Evolutionary conservation across 768 basidiomycete genomes (phyloP).

Genomic region (Brasilioporus rufonigricans): DNA sequence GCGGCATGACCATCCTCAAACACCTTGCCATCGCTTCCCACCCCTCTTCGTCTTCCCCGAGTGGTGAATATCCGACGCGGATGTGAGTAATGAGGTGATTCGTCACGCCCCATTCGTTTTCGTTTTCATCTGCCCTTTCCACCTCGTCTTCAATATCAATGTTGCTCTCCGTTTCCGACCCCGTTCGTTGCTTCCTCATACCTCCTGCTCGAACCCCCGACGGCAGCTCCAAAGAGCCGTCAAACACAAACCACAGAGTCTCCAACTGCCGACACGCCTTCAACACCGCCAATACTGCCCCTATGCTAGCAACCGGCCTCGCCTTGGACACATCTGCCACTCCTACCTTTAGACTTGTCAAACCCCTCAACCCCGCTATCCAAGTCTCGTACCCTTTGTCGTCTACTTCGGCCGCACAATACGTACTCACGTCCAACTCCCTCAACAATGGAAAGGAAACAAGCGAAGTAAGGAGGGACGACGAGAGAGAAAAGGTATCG

Average conservation of each 20-base stretch:
- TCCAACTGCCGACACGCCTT: slow-evolving; percentile 18
- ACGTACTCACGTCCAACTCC: slow-evolving; percentile 23
- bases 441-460: slow-evolving; percentile 13
- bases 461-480: slow-evolving; percentile 13
- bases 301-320: slow-evolving; percentile 18
- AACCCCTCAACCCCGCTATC: slow-evolving; percentile 7
- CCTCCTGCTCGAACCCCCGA: neutral
- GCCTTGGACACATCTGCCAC: slow-evolving; percentile 17
- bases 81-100: slow-evolving; percentile 18
- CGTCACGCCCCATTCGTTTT: slow-evolving; percentile 18
- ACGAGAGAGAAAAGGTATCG: slow-evolving; percentile 22
- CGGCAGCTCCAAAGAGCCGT: slow-evolving; percentile 11
- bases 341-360: slow-evolving; percentile 21
- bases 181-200: neutral
- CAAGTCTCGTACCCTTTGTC: slow-evolving; percentile 17
- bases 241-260: slow-evolving; percentile 22
- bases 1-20: slow-evolving; percentile 21
- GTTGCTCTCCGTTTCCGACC: neutral
- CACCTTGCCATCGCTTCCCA: slow-evolving; percentile 12
- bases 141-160: neutral
- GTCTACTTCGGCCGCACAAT: slow-evolving; percentile 17
- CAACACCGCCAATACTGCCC: slow-evolving; percentile 21
- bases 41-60: slow-evolving; percentile 11
- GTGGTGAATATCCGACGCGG: slow-evolving; percentile 23
- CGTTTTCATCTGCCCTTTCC: neutral